Evolutionary conservation across 176 grass and related monocot genomes (phyloP).

Genomic region (Zea mays): Zm-B73-REFERENCE-NAM-5.0 NC_050096.1:250366001-250366500

Average conservation of each 20-base stretch:
- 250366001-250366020: conserved; percentile 1
- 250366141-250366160: neutral
- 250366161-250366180: neutral
- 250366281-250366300: too few species aligned
- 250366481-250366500: neutral
- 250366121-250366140: neutral
- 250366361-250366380: too few species aligned
- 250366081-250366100: conserved; percentile 77
- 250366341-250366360: too few species aligned
- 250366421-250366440: neutral
- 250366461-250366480: too few species aligned
- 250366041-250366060: conserved; percentile 83
- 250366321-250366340: too few species aligned
- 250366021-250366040: conserved; percentile 69
- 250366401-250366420: neutral
- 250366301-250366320: too few species aligned
- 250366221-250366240: neutral
- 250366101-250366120: conserved; percentile 53
- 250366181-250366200: neutral
- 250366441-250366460: neutral
- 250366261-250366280: too few species aligned
- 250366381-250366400: too few species aligned
- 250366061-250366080: conserved; percentile 97
- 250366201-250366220: neutral
- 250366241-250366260: too few species aligned